Evolutionary conservation across 2,329 filamentous ascomycete genomes (phyloP).

Genomic region (Drechslerella coelobrocha): DNA sequence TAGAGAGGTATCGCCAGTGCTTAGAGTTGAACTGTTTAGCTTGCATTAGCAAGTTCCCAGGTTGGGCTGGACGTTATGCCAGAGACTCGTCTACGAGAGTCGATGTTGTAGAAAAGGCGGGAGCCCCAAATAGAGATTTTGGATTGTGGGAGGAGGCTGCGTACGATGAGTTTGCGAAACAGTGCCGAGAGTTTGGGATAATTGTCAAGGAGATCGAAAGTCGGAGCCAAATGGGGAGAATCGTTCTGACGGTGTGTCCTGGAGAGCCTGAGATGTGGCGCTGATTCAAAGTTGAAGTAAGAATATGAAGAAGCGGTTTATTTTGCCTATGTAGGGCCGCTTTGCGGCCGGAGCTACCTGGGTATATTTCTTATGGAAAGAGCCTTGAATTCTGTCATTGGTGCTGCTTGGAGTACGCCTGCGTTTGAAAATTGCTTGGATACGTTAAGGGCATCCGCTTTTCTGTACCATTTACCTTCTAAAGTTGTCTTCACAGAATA

Average conservation of each 20-base stretch:
- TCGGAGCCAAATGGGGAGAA: not conserved
- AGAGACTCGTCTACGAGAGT: not conserved
- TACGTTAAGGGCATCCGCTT: no score
- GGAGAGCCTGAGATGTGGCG: constrained; percentile 1
- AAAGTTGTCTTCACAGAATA: no score
- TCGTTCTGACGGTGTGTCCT: constrained; percentile 11
- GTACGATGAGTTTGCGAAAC: constrained; percentile 16
- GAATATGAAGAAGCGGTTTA: no score
- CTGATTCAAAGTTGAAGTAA: no score
- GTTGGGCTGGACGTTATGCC: not conserved
- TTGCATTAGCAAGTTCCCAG: constrained; percentile 13
- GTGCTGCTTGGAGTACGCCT: no score
- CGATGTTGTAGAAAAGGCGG: not conserved
- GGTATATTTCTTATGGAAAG: no score
- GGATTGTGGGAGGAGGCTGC: constrained; percentile 3
- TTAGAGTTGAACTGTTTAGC: constrained; percentile 9
- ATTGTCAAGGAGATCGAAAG: constrained; percentile 11
- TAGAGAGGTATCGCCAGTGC: constrained; percentile 10
- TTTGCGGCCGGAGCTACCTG: no score
- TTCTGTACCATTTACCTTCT: no score
- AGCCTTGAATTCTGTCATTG: no score
- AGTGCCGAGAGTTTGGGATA: constrained; percentile 10
- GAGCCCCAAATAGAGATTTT: not conserved
- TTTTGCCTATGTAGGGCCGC: no score
- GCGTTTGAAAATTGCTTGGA: no score